A percentile compares a stretch with the other conserved stretches of the same genome.
phyloP scores from a whole-genome alignment of 495 filamentous ascomycete genomes.

The Hypoxylon fuscum region DNA sequence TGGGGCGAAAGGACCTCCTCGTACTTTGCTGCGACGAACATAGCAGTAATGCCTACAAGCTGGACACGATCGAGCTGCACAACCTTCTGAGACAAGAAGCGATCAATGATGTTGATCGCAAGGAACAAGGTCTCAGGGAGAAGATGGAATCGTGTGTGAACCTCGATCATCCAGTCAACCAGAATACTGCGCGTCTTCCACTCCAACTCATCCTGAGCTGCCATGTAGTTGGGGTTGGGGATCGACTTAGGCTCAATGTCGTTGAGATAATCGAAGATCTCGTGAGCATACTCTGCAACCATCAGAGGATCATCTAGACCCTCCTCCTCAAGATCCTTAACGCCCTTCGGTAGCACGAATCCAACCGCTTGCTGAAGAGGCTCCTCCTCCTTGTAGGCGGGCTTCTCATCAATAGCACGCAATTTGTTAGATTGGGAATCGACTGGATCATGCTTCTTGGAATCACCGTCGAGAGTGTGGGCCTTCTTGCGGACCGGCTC shows the following conservation, averaged over 20 bases:
- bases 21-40: conserved; percentile 99
- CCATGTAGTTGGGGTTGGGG: conserved; percentile 94
- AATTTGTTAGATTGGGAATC: conserved; percentile 49
- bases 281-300: conserved; percentile 95
- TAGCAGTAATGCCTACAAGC: conserved; percentile 95
- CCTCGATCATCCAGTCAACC: conserved; percentile 97
- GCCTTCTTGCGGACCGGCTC: conserved; percentile 64
- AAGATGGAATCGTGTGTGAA: conserved; percentile 95
- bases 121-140: conserved; percentile 98
- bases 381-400: conserved; percentile 76
- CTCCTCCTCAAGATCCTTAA: conserved; percentile 80
- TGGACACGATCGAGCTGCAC: conserved; percentile 95
- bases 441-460: conserved; percentile 43
- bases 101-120: conserved; percentile 96
- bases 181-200: conserved; percentile 99
- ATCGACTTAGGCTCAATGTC: conserved; percentile 84
- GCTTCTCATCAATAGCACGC: no score
- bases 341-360: conserved; percentile 55
- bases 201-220: conserved; percentile 89
- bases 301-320: conserved; percentile 93
- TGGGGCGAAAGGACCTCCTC: conserved; percentile 97
- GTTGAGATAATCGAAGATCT: conserved; percentile 96
- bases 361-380: conserved; percentile 67
- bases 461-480: conserved; percentile 44
- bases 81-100: conserved; percentile 91